Evolutionary conservation across 768 basidiomycete species (phyloP), one percentile per base, ranked within the genome.

Genomic region (Boletales sp.): DNA sequence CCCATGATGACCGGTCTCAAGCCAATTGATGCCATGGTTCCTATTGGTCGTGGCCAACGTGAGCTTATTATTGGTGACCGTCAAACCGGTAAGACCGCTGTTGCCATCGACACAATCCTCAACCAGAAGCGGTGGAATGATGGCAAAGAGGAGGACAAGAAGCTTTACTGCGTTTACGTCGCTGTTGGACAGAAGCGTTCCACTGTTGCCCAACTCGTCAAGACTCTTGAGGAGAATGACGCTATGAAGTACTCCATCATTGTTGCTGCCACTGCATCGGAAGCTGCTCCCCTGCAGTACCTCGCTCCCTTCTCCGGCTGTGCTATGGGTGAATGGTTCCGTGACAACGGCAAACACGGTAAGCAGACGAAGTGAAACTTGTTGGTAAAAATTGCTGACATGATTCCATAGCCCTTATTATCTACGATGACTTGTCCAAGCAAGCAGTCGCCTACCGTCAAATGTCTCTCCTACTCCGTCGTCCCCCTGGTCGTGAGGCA

Each of bases 271-370:
- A 99, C 96, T 52, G 96, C 96, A 50, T 97, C 94, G 25, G 96
- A 99, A 78, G 96, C 96, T 64, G 96, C 96, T 61, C 96, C 96
- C 61, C 82, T 99, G 50, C 96, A 99, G 71, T 99, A 97, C 77
- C 90, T 99, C 63, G 96, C 96, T 65, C 96, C 96, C 60, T 99
- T 99, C 92, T 95, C 96, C 60, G 96, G 96, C 57, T 95, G 93
- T 74, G 96, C 96, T 65, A 99, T 99, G 94, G 96, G 96, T 71
- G 96, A 99, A 78, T 99, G 95, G 95, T 99, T 99, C 96, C 90
- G 93, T 76, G 96, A 99, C 77, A 99, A 99, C 72, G 95, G 94
- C 78, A 97, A 95, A 79, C 96, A 99, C 74, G 94, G 88, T 88
- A 64, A 48, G 84, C 61, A 21, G 35, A n/a, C 30, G 2, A 5